Percentiles rank a stretch among this genome's conserved stretches.
Evolutionary conservation across 495 filamentous ascomycete species (phyloP).

Genomic region (Penicillium samsonianum): DNA sequence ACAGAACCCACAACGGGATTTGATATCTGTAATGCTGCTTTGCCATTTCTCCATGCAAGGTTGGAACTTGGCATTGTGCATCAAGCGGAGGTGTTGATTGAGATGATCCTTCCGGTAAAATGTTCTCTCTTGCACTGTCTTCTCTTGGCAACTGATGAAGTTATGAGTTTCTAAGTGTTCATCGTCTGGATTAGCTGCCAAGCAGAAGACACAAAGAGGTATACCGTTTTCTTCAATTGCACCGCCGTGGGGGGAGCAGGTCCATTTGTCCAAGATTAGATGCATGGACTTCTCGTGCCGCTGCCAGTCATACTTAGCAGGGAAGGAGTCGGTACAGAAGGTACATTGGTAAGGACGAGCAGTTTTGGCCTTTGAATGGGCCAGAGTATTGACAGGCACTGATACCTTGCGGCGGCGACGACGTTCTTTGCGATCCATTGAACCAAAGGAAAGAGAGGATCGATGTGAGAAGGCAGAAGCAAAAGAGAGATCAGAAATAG

Average conservation of each 20-base stretch:
- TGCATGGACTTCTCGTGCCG: conserved; percentile 87
- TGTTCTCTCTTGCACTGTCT: conserved; percentile 68
- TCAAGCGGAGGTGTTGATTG: conserved; percentile 77
- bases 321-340: conserved; percentile 88
- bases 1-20: conserved; percentile 75
- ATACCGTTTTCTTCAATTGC: conserved; percentile 44
- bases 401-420: conserved; percentile 65
- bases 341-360: conserved; percentile 75
- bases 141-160: conserved; percentile 71
- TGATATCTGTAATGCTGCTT: conserved; percentile 66
- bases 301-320: conserved; percentile 90
- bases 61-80: conserved; percentile 73
- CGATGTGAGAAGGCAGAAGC: conserved; percentile 71
- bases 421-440: conserved; percentile 67
- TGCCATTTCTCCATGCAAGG: conserved; percentile 78
- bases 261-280: conserved; percentile 81
- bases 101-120: conserved; percentile 91
- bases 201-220: conserved; percentile 72
- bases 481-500: conserved; percentile 62
- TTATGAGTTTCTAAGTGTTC: conserved; percentile 77
- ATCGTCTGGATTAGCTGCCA: conserved; percentile 61
- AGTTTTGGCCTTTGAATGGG: conserved; percentile 43
- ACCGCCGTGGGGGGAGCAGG: conserved; percentile 65
- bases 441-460: conserved; percentile 66
- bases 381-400: conserved; percentile 45